Base-by-base conservation (phyloP, 257 asterid species). In the Galeopsis tetrahit region DNA sequence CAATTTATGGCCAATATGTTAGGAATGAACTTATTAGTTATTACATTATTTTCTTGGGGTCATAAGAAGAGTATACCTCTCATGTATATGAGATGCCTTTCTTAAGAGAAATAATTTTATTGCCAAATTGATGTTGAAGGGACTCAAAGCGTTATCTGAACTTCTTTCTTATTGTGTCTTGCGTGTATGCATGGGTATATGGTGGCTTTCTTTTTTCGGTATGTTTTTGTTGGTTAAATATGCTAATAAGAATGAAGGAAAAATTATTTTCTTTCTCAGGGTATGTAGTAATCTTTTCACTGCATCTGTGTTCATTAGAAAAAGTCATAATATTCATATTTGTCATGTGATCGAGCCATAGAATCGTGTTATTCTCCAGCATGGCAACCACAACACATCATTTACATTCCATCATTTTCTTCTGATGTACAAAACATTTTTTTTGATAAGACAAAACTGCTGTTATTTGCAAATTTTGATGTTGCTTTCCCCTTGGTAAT, bases 151-250 rank as follows among this genome's bases (percentile, higher is more conserved):
- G 34, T 51, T 38, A 15, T 14, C 39, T 75, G 55, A 28, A 13
- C 7, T 36, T 28, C 17, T 40, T 51, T 2, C 28, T 31, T 49
- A 48, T 57, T 14, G 48, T 68, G 35, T 52, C 33, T 60, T 35
- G 21, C 43, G 6, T 44, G 2, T 67, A 59, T 67, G 66, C 58
- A 14, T 53, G 39, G 60, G 57, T 28, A 17, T 67, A 44, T 52
- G 32, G 10, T 32, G 36, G 39, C 5, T 53, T 62, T 68, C 2
- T 75, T 15, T 13, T 17, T 68, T 32, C n/a, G 35, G 52, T 31
- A 31, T 57, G 31, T 60, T 14, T 39, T 69, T 55, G 72, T 53
- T 62, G 76, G 71, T 60, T 75, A 46, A 61, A 68, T 43, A 53
- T 62, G 55, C 59, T 52, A 14, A 43, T 52, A 10, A 34, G 63